phyloP scores from a whole-genome alignment of 2,329 filamentous ascomycete genomes.

The Scolecobasidium constrictum region DNA sequence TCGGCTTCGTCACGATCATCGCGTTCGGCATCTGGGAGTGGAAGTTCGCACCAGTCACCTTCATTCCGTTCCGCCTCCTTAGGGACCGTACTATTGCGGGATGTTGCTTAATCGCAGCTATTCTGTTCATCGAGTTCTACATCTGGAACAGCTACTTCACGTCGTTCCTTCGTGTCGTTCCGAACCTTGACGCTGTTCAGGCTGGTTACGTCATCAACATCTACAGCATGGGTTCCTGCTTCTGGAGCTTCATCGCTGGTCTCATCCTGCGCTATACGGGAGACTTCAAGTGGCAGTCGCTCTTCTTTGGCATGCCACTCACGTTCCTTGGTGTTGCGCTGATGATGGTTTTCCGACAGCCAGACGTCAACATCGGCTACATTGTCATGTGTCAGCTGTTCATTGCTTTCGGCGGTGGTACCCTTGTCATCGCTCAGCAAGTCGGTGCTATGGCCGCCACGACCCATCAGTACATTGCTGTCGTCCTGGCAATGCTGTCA shows the following conservation, averaged over 20 bases:
- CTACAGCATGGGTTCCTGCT: conserved; percentile 22
- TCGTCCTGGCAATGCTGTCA: conserved; percentile 19
- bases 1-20: conserved; percentile 25
- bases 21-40: conserved; percentile 28
- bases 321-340: conserved; percentile 21
- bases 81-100: conserved; percentile 39
- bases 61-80: conserved; percentile 36
- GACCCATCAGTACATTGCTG: conserved; percentile 22
- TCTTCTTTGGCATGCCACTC: conserved; percentile 18
- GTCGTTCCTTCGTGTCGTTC: conserved; percentile 29
- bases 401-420: conserved; percentile 9
- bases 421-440: conserved; percentile 3
- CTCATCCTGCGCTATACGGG: conserved; percentile 14
- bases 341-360: conserved; percentile 20
- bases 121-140: conserved; percentile 18
- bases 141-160: conserved; percentile 30
- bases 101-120: conserved; percentile 37
- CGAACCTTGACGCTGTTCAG: conserved; percentile 17
- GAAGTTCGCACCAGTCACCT: conserved; percentile 26
- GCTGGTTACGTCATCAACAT: conserved; percentile 12
- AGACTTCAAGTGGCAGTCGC: conserved; percentile 19
- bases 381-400: conserved; percentile 22
- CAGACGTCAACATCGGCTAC: conserved; percentile 19
- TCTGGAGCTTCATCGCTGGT: conserved; percentile 17
- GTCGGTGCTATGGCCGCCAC: conserved; percentile 19